Evolutionary conservation across 306 rosid species (phyloP).

Genomic region (Dalbergia cultrata): DNA sequence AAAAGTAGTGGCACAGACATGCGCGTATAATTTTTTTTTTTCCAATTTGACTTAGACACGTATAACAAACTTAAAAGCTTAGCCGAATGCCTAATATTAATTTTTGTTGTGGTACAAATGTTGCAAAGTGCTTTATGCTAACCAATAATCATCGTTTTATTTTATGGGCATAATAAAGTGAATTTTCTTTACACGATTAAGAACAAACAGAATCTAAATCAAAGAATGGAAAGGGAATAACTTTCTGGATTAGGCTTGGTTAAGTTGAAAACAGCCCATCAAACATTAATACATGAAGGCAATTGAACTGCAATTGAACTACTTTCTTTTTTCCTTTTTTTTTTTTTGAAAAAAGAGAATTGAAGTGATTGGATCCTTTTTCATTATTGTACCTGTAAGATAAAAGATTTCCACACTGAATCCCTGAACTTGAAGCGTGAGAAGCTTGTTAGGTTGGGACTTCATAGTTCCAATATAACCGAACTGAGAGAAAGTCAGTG

Average conservation of each 20-base stretch:
- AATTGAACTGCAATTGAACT: not conserved
- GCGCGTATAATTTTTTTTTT: no score
- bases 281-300: not conserved
- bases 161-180: constrained; percentile 27
- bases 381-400: not conserved
- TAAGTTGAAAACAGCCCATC: constrained; percentile 27
- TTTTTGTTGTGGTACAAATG: not conserved
- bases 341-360: no score
- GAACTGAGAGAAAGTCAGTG: not conserved
- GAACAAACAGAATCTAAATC: constrained; percentile 16
- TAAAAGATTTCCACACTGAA: not conserved
- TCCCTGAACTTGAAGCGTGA: not conserved
- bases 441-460: not conserved
- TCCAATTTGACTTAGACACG: no score
- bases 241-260: not conserved
- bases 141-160: constrained; percentile 5
- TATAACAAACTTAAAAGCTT: no score
- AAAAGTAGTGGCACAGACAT: no score
- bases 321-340: not conserved
- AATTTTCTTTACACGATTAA: constrained; percentile 25
- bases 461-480: not conserved
- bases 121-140: constrained; percentile 5
- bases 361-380: not conserved
- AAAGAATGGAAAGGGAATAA: constrained; percentile 3
- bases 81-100: no score